A percentile compares a stretch with the other conserved stretches of the same genome.
These are phyloP conservation scores for Colletotrichum neosansevieriae DNA, from an alignment of 2,329 filamentous ascomycete genomes.

Conservation along the genomic window DNA sequence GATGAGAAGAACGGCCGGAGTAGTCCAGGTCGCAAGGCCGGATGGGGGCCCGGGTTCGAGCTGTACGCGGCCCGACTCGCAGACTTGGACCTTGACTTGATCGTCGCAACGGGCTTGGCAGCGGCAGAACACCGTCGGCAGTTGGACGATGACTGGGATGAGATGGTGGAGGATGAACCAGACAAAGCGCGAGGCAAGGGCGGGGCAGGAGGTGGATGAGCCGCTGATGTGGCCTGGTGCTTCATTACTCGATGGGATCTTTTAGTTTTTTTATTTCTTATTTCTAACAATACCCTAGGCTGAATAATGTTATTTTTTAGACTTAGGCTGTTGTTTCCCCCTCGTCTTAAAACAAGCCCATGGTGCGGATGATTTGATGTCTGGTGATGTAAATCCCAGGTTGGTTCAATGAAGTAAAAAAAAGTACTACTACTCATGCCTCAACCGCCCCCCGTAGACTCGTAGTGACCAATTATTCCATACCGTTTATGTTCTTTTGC, in stretches of 20 bases:
- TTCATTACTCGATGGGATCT: constrained; percentile 23
- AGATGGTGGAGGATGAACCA: neutral
- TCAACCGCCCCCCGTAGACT: neutral
- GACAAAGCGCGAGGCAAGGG: constrained; percentile 1
- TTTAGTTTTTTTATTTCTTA: neutral
- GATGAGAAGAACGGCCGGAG: constrained; percentile 4
- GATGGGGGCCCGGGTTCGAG: constrained; percentile 33
- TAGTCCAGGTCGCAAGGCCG: constrained; percentile 1
- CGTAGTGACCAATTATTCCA: neutral
- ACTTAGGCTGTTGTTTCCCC: constrained; percentile 4
- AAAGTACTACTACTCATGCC: neutral
- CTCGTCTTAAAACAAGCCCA: neutral
- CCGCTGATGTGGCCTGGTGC: too few species aligned
- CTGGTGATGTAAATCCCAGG: neutral
- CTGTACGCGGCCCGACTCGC: constrained; percentile 23
- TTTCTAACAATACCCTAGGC: constrained; percentile 5
- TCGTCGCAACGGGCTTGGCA: constrained; percentile 38
- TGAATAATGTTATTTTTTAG: constrained; percentile 5
- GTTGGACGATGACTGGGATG: constrained; percentile 31
- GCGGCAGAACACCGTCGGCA: constrained; percentile 38
- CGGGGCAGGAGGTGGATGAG: neutral
- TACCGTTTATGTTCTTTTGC: constrained; percentile 13
- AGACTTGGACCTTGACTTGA: constrained; percentile 36
- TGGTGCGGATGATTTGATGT: constrained; percentile 16
- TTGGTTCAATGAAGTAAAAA: neutral